Base-by-base conservation (phyloP, 805 yeast genomes). In the Vanderwaltozyma polyspora region DNA sequence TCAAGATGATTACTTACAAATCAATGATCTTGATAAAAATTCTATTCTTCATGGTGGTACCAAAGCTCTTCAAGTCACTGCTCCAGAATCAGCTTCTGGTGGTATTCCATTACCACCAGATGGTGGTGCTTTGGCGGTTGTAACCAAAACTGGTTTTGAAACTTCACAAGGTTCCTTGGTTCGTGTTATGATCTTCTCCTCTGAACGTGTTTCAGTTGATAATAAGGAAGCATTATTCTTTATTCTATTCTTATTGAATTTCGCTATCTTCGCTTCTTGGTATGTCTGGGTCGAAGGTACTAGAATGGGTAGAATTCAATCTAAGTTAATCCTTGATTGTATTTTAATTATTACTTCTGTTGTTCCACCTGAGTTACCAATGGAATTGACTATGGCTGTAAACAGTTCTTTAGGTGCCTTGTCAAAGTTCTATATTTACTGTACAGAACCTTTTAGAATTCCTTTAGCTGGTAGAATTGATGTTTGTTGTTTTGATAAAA, bases 231-330 rank as follows among this genome's bases (percentile, higher is more conserved):
- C 97, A 0, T 74, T 91, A 52, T 79, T 80, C 62, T 91, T 91
- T 58, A 87, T 91, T 55, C 68, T 87, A 47, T 91, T 91, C 64
- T 67, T 91, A 57, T 72, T 91, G 47, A 67, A 82, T 25, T 91
- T 91, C 52, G 98, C 98, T 42, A 70, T 91, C 53, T 84, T 86
- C 48, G 98, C 98, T 22, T 79, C 94, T 15, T 80, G 94, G 85
- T 91, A 89, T 54, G 97, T 91, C 35, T 91, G 98, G 98, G 79
- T 82, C 40, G 95, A 89, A 64, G 98, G 98, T 61, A 81, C 94
- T 17, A 78, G 72, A 57, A 79, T 84, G 84, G 97, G 95, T 51
- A 81, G 98, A 64, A 74, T 84, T 49, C 94, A 89, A 60, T 82
- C 94, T 36, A 89, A 89, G 62, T 72, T 91, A 59, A 79, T 91